These are phyloP conservation scores for Tulasnella calospora DNA, from an alignment of 768 basidiomycete species.

Conservation along the genomic window DNA sequence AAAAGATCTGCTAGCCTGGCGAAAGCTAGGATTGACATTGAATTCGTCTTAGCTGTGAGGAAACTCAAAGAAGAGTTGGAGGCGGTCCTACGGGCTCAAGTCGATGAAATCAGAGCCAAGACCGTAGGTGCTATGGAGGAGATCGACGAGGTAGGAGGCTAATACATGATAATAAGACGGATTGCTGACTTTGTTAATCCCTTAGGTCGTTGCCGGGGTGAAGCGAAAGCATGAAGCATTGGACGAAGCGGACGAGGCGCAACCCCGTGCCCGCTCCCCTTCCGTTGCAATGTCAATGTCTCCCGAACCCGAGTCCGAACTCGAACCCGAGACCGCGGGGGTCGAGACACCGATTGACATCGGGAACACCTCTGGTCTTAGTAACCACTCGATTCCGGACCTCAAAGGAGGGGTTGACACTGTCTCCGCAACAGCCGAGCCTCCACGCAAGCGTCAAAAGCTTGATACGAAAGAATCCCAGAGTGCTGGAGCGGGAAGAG, in stretches of 20 bases:
- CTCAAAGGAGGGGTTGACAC: not conserved
- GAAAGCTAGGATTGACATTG: conserved; percentile 11
- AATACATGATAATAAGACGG: not conserved
- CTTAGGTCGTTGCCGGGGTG: conserved; percentile 6
- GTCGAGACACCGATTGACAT: not conserved
- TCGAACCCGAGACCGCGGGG: not conserved
- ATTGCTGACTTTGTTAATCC: not conserved
- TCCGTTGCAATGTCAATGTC: conserved; percentile 4
- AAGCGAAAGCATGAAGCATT: not conserved
- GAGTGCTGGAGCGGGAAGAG: not conserved
- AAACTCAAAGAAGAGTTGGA: conserved; percentile 8
- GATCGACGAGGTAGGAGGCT: not conserved
- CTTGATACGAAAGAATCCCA: not conserved
- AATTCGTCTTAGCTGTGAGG: not conserved
- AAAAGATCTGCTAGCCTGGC: conserved; percentile 11
- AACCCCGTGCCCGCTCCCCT: not conserved
- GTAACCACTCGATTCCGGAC: not conserved
- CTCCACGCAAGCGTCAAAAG: not conserved
- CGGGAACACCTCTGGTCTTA: not conserved
- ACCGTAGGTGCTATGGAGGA: not conserved
- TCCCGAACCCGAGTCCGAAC: not conserved
- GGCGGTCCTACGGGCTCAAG: not conserved
- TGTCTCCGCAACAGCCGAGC: not conserved
- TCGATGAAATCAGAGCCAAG: not conserved
- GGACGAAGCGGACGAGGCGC: not conserved